Base-by-base conservation (phyloP, 2,329 filamentous ascomycete genomes). In the Nigrograna mackinnonii region DNA sequence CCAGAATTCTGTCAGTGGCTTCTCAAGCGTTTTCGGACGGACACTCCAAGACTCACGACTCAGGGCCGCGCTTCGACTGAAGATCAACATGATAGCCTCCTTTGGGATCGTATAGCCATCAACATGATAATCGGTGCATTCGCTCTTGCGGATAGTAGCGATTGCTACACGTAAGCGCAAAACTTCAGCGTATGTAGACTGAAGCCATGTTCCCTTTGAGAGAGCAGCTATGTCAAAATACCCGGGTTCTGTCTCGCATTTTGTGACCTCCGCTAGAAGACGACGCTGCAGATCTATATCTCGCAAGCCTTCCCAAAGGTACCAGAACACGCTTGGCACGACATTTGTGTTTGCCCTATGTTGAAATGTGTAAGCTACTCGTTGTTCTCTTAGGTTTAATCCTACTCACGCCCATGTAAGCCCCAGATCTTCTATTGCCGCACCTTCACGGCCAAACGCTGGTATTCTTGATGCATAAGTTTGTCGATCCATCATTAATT, bases 161-260 rank as follows among this genome's bases (percentile, higher is more conserved):
- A 55, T 35, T 13, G 41, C 20, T 3, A 49, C 21, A 1, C 54
- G 41, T 12, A 72, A 37, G 1, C 70, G 63, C 0, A 71, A 50
- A 0, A 60, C 58, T 33, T 72, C 69, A 6, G 57, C 57, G 21
- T 66, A 72, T 2, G 70, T 58, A 0, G 70, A 66, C 30, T 65
- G 68, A 4, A 72, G 46, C 0, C 71, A 42, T 12, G 50, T 42
- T 4, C 12, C 17, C 12, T 31, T 20, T 4, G 35, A 19, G 3
- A 52, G 33, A 13, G 17, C 26, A 6, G 35, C 33, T 4, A 44
- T 43, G 35, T 50, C 40, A 20, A 52, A 50, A 9, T 33, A 26
- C 42, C 5, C 5, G 9, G 5, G 6, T 18, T 16, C 17, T 35
- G 21, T 41, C 39, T 2, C 26, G 17, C 12, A 5, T n/a, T n/a